These are phyloP conservation scores for Aspergillus sp. DNA, from an alignment of 2,329 filamentous ascomycete species.

Conservation along the genomic window DNA sequence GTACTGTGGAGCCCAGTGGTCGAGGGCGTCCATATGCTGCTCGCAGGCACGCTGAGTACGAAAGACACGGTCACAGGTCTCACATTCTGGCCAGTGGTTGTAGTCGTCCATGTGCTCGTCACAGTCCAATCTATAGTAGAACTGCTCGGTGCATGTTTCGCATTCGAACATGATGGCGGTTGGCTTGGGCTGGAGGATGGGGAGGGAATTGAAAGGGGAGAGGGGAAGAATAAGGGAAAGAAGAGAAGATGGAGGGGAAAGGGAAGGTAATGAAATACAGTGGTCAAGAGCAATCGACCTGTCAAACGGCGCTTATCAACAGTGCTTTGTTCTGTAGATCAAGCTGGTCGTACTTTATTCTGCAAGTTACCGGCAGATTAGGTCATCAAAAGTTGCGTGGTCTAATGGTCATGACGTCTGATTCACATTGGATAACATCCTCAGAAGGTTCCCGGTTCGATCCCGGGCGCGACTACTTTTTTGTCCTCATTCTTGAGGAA, in stretches of 20 bases:
- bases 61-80: constrained; percentile 28
- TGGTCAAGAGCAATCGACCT: too few relatives aligned
- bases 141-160: constrained; percentile 12
- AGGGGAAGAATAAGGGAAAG: background rate
- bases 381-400: too few relatives aligned
- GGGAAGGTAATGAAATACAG: background rate
- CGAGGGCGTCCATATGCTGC: constrained; percentile 31
- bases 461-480: too few relatives aligned
- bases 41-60: constrained; percentile 17
- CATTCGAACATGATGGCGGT: constrained; percentile 14
- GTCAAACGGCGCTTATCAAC: too few relatives aligned
- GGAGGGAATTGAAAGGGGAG: background rate
- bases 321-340: too few relatives aligned
- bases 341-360: too few relatives aligned
- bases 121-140: constrained; percentile 5
- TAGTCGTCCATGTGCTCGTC: constrained; percentile 20
- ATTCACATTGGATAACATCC: too few relatives aligned
- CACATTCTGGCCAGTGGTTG: constrained; percentile 27
- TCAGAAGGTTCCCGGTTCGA: too few relatives aligned
- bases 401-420: too few relatives aligned
- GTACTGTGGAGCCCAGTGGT: constrained; percentile 24
- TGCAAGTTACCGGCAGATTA: too few relatives aligned
- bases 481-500: too few relatives aligned
- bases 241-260: background rate
- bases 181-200: background rate